phyloP scores from a whole-genome alignment of 164 flowering plant genomes.

The Sextonia rubra region DNA sequence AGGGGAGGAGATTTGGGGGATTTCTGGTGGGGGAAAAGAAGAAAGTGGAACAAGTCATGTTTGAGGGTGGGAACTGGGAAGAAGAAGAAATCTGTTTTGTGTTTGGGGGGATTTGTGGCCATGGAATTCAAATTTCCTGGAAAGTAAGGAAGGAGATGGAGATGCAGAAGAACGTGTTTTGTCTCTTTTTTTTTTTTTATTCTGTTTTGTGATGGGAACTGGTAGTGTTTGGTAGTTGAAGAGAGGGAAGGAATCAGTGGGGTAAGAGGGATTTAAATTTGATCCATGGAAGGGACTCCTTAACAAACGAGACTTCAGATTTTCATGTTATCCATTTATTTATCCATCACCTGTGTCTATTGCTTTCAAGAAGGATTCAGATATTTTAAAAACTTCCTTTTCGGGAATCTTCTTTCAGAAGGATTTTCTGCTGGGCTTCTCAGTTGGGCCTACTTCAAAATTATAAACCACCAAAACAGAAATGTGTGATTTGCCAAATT shows the following conservation, averaged over 20 bases:
- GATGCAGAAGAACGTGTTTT: constrained; percentile 15
- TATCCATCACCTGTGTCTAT: too few species aligned
- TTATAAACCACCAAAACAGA: too few species aligned
- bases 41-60: constrained; percentile 48
- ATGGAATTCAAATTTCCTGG: constrained; percentile 29
- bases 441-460: too few species aligned
- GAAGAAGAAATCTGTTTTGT: not conserved
- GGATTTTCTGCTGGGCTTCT: too few species aligned
- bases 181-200: not conserved
- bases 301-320: too few species aligned
- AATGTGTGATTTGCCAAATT: too few species aligned
- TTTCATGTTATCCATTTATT: too few species aligned
- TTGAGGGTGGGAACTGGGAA: constrained; percentile 20
- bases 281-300: not conserved
- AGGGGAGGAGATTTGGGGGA: constrained; percentile 19
- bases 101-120: constrained; percentile 33
- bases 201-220: not conserved
- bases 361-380: too few species aligned
- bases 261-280: not conserved
- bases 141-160: constrained; percentile 12
- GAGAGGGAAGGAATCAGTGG: not conserved
- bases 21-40: constrained; percentile 42
- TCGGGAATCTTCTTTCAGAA: too few species aligned
- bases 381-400: too few species aligned
- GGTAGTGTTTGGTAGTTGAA: not conserved